A percentile compares a stretch with the other conserved stretches of the same genome.
phyloP scores from a whole-genome alignment of 1,284 basidiomycete species.

The Trichosporon sp. region DNA sequence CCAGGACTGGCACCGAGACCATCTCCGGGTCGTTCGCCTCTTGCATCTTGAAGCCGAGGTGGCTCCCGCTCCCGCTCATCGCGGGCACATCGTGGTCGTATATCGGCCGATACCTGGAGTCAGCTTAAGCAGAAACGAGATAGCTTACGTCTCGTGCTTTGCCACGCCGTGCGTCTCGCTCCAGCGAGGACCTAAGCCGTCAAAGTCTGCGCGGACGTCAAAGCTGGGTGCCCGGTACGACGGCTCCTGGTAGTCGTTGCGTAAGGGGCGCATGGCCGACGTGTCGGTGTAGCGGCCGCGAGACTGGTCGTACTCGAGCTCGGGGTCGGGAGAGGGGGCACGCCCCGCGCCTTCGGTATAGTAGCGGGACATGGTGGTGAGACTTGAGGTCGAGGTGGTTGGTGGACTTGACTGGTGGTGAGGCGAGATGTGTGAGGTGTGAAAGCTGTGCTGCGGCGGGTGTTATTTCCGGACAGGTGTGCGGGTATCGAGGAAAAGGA shows the following conservation, averaged over 20 bases:
- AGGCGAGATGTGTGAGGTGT: background rate
- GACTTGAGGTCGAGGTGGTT: background rate
- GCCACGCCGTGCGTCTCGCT: slow-evolving; percentile 52
- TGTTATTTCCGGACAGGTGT: background rate
- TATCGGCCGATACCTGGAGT: slow-evolving; percentile 27
- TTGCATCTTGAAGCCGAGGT: slow-evolving; percentile 44
- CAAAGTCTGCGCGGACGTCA: slow-evolving; percentile 86
- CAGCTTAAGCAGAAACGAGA: slow-evolving; percentile 27
- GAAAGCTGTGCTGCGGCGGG: background rate
- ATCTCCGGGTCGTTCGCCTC: slow-evolving; percentile 16
- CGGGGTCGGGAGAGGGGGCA: slow-evolving; percentile 3
- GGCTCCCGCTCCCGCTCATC: slow-evolving; percentile 6
- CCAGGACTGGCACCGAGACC: slow-evolving; percentile 71
- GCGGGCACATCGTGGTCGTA: slow-evolving; percentile 20
- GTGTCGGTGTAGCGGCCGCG: background rate
- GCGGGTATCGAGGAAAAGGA: background rate
- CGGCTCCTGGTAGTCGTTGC: slow-evolving; percentile 25
- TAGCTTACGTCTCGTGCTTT: slow-evolving; percentile 44
- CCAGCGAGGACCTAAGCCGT: slow-evolving; percentile 76
- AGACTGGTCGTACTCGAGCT: slow-evolving; percentile 6
- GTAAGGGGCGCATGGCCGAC: background rate
- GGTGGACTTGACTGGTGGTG: background rate
- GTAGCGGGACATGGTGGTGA: slow-evolving; percentile 14
- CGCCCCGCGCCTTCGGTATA: slow-evolving; percentile 16
- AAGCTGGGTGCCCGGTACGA: slow-evolving; percentile 55